These are phyloP conservation scores for Schwanniomyces vanrijiae DNA, from an alignment of 805 yeast species.

Conservation along the genomic window DNA sequence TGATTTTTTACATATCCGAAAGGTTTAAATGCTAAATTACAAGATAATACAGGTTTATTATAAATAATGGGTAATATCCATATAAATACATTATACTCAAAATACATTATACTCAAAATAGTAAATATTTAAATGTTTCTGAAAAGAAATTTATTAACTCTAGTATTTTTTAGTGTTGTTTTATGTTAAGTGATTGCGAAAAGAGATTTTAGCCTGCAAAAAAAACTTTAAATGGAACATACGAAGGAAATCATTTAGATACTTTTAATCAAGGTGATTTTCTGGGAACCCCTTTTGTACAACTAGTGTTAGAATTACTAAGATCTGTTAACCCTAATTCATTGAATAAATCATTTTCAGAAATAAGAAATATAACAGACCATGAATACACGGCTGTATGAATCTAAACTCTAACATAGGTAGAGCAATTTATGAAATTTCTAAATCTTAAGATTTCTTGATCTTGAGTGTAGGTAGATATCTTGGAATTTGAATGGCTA, in stretches of 20 bases:
- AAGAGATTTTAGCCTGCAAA: neutral
- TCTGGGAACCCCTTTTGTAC: slow-evolving; percentile 25
- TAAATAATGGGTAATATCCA: too few relatives aligned
- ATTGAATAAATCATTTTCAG: slow-evolving; percentile 11
- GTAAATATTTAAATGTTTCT: too few relatives aligned
- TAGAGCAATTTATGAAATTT: slow-evolving; percentile 7
- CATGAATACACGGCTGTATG: slow-evolving; percentile 20
- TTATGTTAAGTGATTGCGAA: neutral
- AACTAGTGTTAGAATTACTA: slow-evolving; percentile 20
- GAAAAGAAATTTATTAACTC: too few relatives aligned
- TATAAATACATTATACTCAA: too few relatives aligned
- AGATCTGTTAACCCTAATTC: slow-evolving; percentile 20
- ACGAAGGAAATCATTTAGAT: neutral
- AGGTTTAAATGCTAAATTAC: too few relatives aligned
- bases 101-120: too few relatives aligned
- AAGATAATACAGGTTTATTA: too few relatives aligned
- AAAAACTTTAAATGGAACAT: neutral
- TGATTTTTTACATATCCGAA: neutral
- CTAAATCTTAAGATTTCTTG: slow-evolving; percentile 28
- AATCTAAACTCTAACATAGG: neutral
- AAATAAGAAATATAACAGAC: slow-evolving; percentile 11
- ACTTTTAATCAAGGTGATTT: neutral
- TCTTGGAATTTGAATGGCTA: slow-evolving; percentile 31
- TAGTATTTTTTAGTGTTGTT: neutral
- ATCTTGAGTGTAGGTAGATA: slow-evolving; percentile 22